These are phyloP conservation scores for Talaromyces amestolkiae DNA, from an alignment of 2,329 filamentous ascomycete genomes.

Conservation along the genomic window DNA sequence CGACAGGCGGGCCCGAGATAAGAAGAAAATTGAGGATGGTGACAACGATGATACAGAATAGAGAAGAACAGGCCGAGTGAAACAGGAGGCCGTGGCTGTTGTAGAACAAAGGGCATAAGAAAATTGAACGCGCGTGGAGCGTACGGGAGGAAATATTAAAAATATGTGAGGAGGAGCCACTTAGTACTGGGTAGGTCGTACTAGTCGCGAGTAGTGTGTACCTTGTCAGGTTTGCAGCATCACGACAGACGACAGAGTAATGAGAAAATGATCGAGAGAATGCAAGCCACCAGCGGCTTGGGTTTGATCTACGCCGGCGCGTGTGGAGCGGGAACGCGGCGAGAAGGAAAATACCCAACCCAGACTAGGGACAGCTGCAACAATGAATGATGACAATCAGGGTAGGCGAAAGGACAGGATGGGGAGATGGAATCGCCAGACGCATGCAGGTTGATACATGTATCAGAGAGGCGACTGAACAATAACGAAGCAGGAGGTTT, in stretches of 20 bases:
- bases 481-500: conserved; percentile 24
- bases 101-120: conserved; percentile 7
- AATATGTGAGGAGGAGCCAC: conserved; percentile 12
- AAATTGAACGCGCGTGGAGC: conserved; percentile 5
- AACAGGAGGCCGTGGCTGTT: conserved; percentile 10
- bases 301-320: conserved; percentile 20
- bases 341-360: conserved; percentile 1
- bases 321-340: conserved; percentile 21
- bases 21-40: neutral
- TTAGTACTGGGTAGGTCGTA: neutral
- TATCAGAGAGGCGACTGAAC: neutral
- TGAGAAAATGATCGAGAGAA: conserved; percentile 5
- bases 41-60: neutral
- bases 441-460: neutral
- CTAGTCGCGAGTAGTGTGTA: neutral
- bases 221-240: conserved; percentile 3
- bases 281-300: conserved; percentile 15
- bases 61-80: conserved; percentile 15
- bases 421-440: neutral
- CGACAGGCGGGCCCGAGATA: neutral
- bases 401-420: neutral
- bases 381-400: neutral
- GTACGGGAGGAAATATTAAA: conserved; percentile 15
- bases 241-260: neutral
- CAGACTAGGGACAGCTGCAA: neutral